A percentile compares a stretch with the other conserved stretches of the same genome.
Evolutionary conservation across 495 filamentous ascomycete genomes (phyloP).

Genomic region (Parmelia sp.): DNA sequence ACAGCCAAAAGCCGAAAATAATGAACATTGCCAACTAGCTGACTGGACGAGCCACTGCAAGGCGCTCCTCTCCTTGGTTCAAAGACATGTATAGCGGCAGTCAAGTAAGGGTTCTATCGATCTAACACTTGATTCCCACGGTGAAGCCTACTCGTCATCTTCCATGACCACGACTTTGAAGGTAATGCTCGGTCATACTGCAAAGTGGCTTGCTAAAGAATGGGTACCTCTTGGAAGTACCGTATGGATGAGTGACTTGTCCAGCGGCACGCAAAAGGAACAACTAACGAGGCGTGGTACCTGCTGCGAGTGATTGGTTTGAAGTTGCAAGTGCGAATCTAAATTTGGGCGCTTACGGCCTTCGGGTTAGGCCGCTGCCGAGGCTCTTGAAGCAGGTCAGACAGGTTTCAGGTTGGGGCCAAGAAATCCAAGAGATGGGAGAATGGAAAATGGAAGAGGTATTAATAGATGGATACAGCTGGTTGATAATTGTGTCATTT

Average conservation of each 20-base stretch:
- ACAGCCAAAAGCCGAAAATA: conserved; percentile 9
- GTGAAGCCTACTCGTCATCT: background rate
- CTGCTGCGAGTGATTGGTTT: conserved; percentile 15
- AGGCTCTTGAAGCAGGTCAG: background rate
- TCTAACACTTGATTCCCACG: background rate
- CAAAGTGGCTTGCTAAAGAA: conserved; percentile 2
- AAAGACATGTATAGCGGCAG: background rate
- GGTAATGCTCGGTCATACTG: background rate
- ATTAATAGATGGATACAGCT: too few species aligned
- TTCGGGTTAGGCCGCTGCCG: conserved; percentile 5
- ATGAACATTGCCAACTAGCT: background rate
- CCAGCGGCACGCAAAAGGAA: conserved; percentile 20
- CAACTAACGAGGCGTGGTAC: conserved; percentile 7
- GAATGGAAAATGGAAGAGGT: background rate
- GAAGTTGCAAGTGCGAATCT: conserved; percentile 7
- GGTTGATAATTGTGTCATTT: too few species aligned
- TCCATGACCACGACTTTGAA: background rate
- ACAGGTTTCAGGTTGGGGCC: background rate
- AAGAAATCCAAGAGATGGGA: background rate
- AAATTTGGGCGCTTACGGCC: conserved; percentile 14
- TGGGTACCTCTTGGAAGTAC: background rate
- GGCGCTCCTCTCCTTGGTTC: background rate
- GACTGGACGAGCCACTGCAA: background rate
- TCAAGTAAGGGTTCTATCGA: background rate
- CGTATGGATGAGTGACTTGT: background rate